These are phyloP conservation scores for Incumbomyces delicatus DNA, from an alignment of 2,329 filamentous ascomycete species.

Conservation along the genomic window DNA sequence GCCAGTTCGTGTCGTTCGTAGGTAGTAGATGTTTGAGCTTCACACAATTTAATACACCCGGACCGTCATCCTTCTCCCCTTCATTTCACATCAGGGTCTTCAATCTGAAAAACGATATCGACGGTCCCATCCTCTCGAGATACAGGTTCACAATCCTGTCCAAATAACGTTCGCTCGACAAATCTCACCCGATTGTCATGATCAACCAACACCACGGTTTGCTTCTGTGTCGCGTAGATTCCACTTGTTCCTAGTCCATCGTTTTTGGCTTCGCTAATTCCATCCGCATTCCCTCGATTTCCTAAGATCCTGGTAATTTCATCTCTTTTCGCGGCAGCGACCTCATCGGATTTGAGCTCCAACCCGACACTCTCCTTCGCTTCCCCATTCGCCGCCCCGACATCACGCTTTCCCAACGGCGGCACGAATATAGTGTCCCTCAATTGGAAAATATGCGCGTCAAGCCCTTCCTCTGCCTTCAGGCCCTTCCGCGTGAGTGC, in stretches of 20 bases:
- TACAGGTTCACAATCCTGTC: conserved; percentile 41
- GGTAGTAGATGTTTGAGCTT: background rate
- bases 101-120: conserved; percentile 39
- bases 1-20: background rate
- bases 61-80: background rate
- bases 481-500: conserved; percentile 41
- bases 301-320: conserved; percentile 22
- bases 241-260: conserved; percentile 33
- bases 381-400: conserved; percentile 10
- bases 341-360: conserved; percentile 26
- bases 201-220: conserved; percentile 51
- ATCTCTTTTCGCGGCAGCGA: conserved; percentile 28
- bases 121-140: conserved; percentile 38
- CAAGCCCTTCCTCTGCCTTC: conserved; percentile 34
- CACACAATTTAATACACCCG: background rate
- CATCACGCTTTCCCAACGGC: conserved; percentile 40
- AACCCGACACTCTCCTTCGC: background rate
- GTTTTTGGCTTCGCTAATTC: conserved; percentile 20
- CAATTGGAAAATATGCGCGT: conserved; percentile 47
- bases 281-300: conserved; percentile 13
- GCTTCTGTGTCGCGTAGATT: conserved; percentile 55
- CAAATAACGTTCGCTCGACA: conserved; percentile 52
- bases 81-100: no score
- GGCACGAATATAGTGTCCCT: conserved; percentile 54
- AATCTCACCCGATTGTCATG: conserved; percentile 48